These are phyloP conservation scores for Fusarium illudens DNA, from an alignment of 2,329 filamentous ascomycete species.

Conservation along the genomic window DNA sequence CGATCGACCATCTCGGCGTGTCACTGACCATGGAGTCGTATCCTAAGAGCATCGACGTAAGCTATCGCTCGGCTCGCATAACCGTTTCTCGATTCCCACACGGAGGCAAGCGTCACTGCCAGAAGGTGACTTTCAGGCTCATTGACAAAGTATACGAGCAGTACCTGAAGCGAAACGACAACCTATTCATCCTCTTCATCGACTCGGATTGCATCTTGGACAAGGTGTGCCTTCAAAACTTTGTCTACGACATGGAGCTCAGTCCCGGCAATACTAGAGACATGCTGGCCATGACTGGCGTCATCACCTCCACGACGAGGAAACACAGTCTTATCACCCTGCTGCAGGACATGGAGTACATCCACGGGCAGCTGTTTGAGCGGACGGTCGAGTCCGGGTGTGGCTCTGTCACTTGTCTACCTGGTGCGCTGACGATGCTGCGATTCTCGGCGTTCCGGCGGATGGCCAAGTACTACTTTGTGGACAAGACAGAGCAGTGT, in stretches of 20 bases:
- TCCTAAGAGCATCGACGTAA: slow-evolving; percentile 89
- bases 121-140: slow-evolving; percentile 91
- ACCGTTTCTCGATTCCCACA: slow-evolving; percentile 93
- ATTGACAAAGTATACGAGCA: slow-evolving; percentile 92
- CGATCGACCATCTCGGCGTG: slow-evolving; percentile 85
- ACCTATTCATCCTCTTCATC: slow-evolving; percentile 95
- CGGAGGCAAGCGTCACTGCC: slow-evolving; percentile 91
- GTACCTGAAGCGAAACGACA: slow-evolving; percentile 87
- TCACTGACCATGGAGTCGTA: slow-evolving; percentile 79
- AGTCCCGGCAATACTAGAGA: slow-evolving; percentile 90
- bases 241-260: slow-evolving; percentile 98
- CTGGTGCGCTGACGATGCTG: slow-evolving; percentile 93
- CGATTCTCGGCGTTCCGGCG: slow-evolving; percentile 95
- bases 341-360: slow-evolving; percentile 97
- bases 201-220: slow-evolving; percentile 97
- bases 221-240: slow-evolving; percentile 91
- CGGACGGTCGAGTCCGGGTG: slow-evolving; percentile 94
- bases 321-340: slow-evolving; percentile 90
- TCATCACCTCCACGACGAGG: slow-evolving; percentile 92
- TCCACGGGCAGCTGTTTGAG: slow-evolving; percentile 96
- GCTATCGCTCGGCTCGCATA: slow-evolving; percentile 82
- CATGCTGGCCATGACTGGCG: slow-evolving; percentile 97
- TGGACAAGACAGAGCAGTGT: slow-evolving; percentile 93
- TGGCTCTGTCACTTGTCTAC: slow-evolving; percentile 92
- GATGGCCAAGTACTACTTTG: slow-evolving; percentile 99